Conservation (phyloP, 1,284 basidiomycete species). For the Cutaneotrichosporon sp. region DNA sequence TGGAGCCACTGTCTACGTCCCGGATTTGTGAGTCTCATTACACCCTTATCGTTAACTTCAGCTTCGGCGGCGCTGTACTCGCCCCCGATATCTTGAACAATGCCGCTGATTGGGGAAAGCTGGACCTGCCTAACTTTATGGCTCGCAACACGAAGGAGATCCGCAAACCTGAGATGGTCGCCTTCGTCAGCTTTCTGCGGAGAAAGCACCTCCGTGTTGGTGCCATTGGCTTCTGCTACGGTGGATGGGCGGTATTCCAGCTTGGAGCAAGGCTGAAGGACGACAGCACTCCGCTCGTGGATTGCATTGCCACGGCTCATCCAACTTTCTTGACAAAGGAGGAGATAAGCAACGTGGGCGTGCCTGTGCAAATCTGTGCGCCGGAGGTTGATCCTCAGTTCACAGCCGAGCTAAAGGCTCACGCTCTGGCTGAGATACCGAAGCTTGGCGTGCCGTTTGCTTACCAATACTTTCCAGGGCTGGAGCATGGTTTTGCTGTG, state of each 20-base stretch:
- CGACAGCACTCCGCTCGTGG: background rate
- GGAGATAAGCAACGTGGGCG: background rate
- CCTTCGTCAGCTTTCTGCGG: background rate
- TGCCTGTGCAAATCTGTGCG: conserved; percentile 1
- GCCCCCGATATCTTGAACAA: too few species aligned
- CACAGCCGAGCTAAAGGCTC: background rate
- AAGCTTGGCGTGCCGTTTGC: background rate
- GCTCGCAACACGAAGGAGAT: background rate
- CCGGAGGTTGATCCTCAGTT: background rate
- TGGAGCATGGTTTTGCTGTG: background rate
- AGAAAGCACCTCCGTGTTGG: background rate
- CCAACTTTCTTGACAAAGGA: background rate
- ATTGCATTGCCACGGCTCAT: background rate
- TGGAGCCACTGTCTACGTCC: too few species aligned
- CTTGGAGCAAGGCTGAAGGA: background rate
- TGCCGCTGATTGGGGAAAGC: too few species aligned
- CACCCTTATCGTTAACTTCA: too few species aligned
- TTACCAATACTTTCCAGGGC: background rate
- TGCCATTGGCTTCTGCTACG: background rate
- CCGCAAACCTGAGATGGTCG: conserved; percentile 1
- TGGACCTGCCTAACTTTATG: background rate
- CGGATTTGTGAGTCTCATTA: too few species aligned
- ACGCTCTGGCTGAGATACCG: background rate
- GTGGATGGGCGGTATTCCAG: background rate
- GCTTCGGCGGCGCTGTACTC: too few species aligned